Conservation (phyloP, 83 land plant species). For the Thuja plicata region DNA sequence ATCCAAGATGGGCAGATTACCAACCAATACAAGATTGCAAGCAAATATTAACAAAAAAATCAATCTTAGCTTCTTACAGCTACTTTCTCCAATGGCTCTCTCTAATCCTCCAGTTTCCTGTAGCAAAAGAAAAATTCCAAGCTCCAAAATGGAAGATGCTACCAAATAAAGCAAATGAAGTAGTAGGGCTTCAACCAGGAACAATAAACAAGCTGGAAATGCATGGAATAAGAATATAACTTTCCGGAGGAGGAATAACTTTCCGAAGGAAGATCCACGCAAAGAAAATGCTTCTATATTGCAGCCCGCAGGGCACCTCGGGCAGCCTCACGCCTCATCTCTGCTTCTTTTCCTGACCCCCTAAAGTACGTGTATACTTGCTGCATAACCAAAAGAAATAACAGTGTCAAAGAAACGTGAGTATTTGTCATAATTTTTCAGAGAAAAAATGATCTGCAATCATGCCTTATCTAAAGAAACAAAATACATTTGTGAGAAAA, state of each 20-base stretch:
- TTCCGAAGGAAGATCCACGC: background rate
- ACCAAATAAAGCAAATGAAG: background rate
- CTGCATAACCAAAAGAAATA: conserved; percentile 34
- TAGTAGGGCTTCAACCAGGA: background rate
- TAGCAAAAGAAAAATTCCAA: conserved; percentile 6
- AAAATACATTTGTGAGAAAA: background rate
- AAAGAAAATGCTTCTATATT: conserved; percentile 17
- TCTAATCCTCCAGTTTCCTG: background rate
- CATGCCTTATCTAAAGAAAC: background rate
- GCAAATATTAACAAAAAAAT: background rate
- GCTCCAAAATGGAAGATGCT: conserved; percentile 1
- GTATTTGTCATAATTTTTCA: background rate
- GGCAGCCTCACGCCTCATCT: conserved; percentile 79
- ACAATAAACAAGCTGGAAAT: background rate
- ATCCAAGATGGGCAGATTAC: background rate
- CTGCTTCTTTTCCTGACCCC: conserved; percentile 78
- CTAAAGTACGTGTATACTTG: conserved; percentile 82
- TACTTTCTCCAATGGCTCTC: background rate
- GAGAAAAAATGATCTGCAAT: background rate
- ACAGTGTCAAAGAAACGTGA: background rate
- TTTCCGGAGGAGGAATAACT: background rate
- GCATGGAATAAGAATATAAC: background rate
- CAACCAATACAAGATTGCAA: background rate
- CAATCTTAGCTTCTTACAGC: background rate
- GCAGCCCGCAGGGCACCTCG: conserved; percentile 57